Conservation (phyloP, 345 rosid species). For the Lepidium didymum region DNA sequence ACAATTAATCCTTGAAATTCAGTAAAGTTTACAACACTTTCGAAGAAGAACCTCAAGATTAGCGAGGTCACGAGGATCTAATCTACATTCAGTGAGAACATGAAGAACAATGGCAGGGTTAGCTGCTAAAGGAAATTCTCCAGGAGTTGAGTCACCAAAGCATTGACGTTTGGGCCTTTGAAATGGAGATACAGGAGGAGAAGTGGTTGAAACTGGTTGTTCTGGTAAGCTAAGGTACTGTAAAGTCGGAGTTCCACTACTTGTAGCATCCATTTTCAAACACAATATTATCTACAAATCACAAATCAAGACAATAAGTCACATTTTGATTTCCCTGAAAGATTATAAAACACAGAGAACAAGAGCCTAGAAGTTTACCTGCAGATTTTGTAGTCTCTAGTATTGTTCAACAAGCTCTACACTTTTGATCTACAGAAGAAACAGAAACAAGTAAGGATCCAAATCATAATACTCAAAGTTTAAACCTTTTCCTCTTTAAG, state of each 20-base stretch:
- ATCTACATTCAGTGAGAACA: slow-evolving; percentile 76
- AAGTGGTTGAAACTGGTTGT: slow-evolving; percentile 50
- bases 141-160: slow-evolving; percentile 78
- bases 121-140: slow-evolving; percentile 96
- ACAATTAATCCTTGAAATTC: slow-evolving; percentile 39
- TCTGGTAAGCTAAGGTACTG: slow-evolving; percentile 70
- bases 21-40: not conserved
- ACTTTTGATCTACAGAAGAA: slow-evolving; percentile 38
- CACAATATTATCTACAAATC: slow-evolving; percentile 56
- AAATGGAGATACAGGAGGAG: slow-evolving; percentile 44
- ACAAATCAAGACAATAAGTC: slow-evolving; percentile 24
- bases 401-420: slow-evolving; percentile 39
- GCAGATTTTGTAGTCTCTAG: slow-evolving; percentile 26
- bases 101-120: slow-evolving; percentile 90
- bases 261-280: slow-evolving; percentile 74
- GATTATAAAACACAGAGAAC: slow-evolving; percentile 5
- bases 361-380: not conserved
- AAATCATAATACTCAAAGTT: not conserved
- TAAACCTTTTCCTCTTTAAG: not conserved
- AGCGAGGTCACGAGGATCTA: slow-evolving; percentile 93
- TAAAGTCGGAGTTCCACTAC: slow-evolving; percentile 59
- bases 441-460: slow-evolving; percentile 3
- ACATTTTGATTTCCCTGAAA: slow-evolving; percentile 29
- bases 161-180: slow-evolving; percentile 73
- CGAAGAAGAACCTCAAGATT: slow-evolving; percentile 66